A percentile compares a stretch with the other conserved stretches of the same genome.
These are phyloP conservation scores for Monosporascus sp. DNA, from an alignment of 2,329 filamentous ascomycete genomes.

Conservation along the genomic window DNA sequence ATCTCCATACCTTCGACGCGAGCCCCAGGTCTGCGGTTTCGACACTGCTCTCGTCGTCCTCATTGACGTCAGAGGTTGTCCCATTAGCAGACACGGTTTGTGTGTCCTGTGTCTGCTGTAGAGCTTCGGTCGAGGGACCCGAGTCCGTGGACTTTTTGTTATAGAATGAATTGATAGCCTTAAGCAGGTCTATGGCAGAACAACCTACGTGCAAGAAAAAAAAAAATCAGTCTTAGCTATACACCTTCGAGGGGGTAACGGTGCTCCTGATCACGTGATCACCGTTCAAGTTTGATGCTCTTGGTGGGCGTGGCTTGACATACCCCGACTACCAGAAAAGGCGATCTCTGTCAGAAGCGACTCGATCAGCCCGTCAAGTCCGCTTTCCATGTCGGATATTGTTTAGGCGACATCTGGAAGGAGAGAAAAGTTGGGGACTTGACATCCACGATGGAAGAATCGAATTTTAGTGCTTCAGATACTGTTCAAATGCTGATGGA, in stretches of 20 bases:
- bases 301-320: slow-evolving; percentile 13
- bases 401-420: slow-evolving; percentile 14
- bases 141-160: background rate
- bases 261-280: background rate
- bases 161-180: slow-evolving; percentile 22
- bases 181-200: slow-evolving; percentile 19
- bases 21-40: slow-evolving; percentile 25
- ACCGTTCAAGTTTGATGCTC: background rate
- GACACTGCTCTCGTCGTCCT: background rate
- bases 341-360: slow-evolving; percentile 39
- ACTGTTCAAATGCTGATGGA: slow-evolving; percentile 2
- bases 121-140: background rate
- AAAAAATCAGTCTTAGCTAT: background rate
- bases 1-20: slow-evolving; percentile 37
- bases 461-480: slow-evolving; percentile 22
- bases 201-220: slow-evolving; percentile 17
- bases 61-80: slow-evolving; percentile 1
- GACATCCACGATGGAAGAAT: slow-evolving; percentile 17
- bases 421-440: slow-evolving; percentile 8
- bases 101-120: background rate
- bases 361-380: slow-evolving; percentile 41
- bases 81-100: background rate
- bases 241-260: background rate
- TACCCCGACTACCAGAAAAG: slow-evolving; percentile 38
- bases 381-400: slow-evolving; percentile 29